Percentiles rank a stretch among this genome's conserved stretches.
Evolutionary conservation across 176 grass and related monocot species (phyloP).

Genomic region (Bonia amplexicaulis): DNA sequence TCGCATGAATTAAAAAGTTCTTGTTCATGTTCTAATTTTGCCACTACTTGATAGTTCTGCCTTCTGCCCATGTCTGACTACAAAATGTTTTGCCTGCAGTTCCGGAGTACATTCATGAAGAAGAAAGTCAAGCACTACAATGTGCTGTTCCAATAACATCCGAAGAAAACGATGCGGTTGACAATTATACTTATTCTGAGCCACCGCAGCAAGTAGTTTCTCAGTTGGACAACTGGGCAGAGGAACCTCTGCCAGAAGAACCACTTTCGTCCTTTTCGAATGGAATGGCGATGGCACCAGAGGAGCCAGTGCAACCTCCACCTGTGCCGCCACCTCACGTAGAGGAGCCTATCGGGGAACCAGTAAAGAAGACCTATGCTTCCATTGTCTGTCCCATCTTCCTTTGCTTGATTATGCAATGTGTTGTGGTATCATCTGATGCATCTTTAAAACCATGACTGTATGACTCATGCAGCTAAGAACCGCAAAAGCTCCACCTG

Average conservation of each 20-base stretch:
- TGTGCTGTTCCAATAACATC: conserved; percentile 30
- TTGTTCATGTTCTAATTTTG: background rate
- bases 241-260: conserved; percentile 59
- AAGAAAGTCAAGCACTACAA: conserved; percentile 52
- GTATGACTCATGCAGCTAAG: conserved; percentile 47
- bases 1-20: background rate
- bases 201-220: conserved; percentile 39
- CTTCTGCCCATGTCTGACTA: background rate
- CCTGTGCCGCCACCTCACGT: conserved; percentile 37
- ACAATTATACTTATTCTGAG: conserved; percentile 59
- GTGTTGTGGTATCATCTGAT: conserved; percentile 1
- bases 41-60: background rate
- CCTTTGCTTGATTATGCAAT: conserved; percentile 13
- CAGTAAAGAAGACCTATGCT: conserved; percentile 88
- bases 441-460: conserved; percentile 19
- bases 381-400: conserved; percentile 64
- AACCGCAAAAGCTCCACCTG: conserved; percentile 48
- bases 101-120: conserved; percentile 54
- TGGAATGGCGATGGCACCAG: conserved; percentile 38
- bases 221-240: conserved; percentile 48
- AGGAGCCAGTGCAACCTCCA: conserved; percentile 40
- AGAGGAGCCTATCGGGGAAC: conserved; percentile 64
- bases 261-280: conserved; percentile 45
- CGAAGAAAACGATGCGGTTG: conserved; percentile 49
- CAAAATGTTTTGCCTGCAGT: conserved; percentile 31